Evolutionary conservation across 352 stramenopile species (phyloP).

Genomic region (Phytophthora cajani): DNA sequence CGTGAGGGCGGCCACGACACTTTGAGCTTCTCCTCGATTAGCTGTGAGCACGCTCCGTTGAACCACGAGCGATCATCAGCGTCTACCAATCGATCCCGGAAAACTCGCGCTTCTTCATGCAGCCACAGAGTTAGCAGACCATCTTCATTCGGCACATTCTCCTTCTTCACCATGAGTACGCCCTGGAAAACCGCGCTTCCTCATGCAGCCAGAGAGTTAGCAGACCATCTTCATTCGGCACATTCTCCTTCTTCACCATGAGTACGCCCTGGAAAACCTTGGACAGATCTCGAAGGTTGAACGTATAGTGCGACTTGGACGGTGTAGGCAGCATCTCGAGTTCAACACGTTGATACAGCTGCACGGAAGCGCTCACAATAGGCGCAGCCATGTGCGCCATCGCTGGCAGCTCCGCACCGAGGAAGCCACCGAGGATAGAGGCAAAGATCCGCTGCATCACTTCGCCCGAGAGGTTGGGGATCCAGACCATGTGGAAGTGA

Average conservation of each 20-base stretch:
- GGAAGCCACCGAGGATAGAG: constrained; percentile 90
- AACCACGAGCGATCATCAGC: constrained; percentile 89
- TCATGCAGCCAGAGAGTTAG: constrained; percentile 93
- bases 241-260: constrained; percentile 90
- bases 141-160: constrained; percentile 73
- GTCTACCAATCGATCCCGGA: constrained; percentile 92
- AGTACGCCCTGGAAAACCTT: constrained; percentile 95
- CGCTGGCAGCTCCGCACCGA: constrained; percentile 69
- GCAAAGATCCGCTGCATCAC: constrained; percentile 92
- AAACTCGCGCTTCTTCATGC: constrained; percentile 93
- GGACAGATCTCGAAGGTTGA: constrained; percentile 93
- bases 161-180: constrained; percentile 92
- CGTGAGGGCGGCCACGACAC: constrained; percentile 61
- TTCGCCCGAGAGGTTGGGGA: constrained; percentile 82
- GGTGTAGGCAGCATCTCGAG: constrained; percentile 91
- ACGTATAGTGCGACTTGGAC: constrained; percentile 94
- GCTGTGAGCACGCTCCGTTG: constrained; percentile 76
- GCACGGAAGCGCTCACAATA: constrained; percentile 89
- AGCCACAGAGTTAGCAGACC: constrained; percentile 90
- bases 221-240: constrained; percentile 71
- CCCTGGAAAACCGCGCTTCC: constrained; percentile 92
- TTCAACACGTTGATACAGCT: constrained; percentile 90
- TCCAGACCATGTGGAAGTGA: constrained; percentile 94
- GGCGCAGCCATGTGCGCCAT: constrained; percentile 75
- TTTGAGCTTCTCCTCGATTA: constrained; percentile 73